Evolutionary conservation across 2,329 filamentous ascomycete species (phyloP), one percentile per base, ranked within the genome.

Genomic region (Xylariaceae sp.): DNA sequence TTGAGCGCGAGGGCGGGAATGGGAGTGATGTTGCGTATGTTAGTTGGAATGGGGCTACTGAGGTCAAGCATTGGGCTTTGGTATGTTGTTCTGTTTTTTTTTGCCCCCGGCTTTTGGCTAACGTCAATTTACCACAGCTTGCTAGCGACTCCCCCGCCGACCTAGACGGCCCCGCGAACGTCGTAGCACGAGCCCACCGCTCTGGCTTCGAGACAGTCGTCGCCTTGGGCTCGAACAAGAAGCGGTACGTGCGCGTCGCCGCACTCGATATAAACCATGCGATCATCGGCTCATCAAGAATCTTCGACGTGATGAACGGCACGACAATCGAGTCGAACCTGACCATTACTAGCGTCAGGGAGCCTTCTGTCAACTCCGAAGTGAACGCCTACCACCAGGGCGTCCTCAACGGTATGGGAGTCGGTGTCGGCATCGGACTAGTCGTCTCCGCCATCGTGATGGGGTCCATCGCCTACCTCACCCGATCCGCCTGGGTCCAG

Each of bases 21-120:
- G 45, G 46, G 7, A 40, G 35, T 20, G 22, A 22, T 16, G 44
- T 25, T 6, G 44, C 41, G 6, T 50, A 50, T 34, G 23, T 50
- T 19, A 47, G 44, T 25, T 50, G 47, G 47, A 50, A 50, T 27
- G 47, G 47, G 19, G 47, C 47, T 12, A 50, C 47, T n/a, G 44
- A 50, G 44, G 47, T 50, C 11, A 44, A 33, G 27, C 25, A 29
- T 6, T 54, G 51, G 51, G 48, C 45, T 16, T 17, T 54, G 16
- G 45, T 53, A 36, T 42, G 47, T 45, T 21, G n/a, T n/a, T n/a
- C n/a, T n/a, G n/a, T n/a, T n/a, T n/a, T n/a, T n/a, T n/a, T n/a
- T n/a, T n/a, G n/a, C n/a, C n/a, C n/a, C n/a, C n/a, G n/a, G n/a
- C n/a, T n/a, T n/a, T n/a, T n/a, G n/a, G n/a, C n/a, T n/a, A n/a